Percentiles rank a stretch among this genome's conserved stretches.
phyloP scores from a whole-genome alignment of 331 rosid species.

The Malus hybrid region DNA sequence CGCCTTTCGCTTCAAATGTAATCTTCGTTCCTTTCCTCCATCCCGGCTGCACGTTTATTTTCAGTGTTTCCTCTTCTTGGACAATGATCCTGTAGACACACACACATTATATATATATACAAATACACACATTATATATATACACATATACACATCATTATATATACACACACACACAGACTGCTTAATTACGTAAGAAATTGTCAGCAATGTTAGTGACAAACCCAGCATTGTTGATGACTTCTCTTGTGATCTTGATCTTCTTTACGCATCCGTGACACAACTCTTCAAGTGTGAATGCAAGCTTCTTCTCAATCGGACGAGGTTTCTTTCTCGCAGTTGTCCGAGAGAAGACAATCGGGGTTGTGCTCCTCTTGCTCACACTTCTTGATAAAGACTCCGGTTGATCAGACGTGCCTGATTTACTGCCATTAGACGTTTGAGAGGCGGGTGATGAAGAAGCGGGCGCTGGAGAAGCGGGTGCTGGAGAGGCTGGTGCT shows the following conservation, averaged over 20 bases:
- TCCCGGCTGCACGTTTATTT: conserved; percentile 74
- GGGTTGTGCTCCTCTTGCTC: conserved; percentile 48
- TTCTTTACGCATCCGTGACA: conserved; percentile 65
- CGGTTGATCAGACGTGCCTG: conserved; percentile 28
- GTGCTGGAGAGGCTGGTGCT: not conserved
- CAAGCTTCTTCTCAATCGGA: conserved; percentile 52
- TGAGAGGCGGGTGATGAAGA: not conserved
- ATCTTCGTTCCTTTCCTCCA: conserved; percentile 86
- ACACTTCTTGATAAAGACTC: conserved; percentile 34
- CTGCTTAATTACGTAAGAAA: not conserved
- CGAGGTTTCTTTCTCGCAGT: conserved; percentile 44
- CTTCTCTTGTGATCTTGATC: conserved; percentile 69
- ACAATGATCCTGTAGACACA: conserved; percentile 42
- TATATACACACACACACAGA: not conserved
- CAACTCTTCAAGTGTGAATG: conserved; percentile 69
- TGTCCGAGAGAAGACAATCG: conserved; percentile 80
- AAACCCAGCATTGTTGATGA: conserved; percentile 60
- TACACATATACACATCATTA: not conserved
- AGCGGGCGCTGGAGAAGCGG: not conserved
- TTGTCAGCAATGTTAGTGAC: not conserved
- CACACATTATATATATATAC: not conserved
- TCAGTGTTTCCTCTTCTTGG: conserved; percentile 54
- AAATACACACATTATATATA: too few species aligned
- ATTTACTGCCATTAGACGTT: conserved; percentile 18
- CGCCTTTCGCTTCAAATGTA: conserved; percentile 78